Percentiles rank a stretch among this genome's conserved stretches.
Conservation (phyloP, 345 rosid species). For the Hibiscus syriacus region DNA sequence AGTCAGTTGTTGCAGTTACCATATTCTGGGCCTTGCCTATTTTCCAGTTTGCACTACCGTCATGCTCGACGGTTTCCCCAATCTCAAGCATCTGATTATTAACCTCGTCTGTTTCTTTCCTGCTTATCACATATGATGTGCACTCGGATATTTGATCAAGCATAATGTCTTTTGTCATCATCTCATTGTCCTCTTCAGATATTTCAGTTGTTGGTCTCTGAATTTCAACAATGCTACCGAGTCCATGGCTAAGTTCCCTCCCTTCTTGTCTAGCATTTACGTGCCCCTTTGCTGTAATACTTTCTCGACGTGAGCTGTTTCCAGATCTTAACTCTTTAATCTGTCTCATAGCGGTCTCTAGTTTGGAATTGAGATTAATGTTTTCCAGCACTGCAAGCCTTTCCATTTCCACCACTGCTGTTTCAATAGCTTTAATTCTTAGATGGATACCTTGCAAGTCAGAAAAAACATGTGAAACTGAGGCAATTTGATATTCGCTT, state of each 20-base stretch:
- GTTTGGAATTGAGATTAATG: conserved; percentile 42
- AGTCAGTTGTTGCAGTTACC: conserved; percentile 6
- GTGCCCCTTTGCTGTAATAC: conserved; percentile 25
- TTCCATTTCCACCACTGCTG: conserved; percentile 51
- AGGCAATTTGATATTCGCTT: conserved; percentile 20
- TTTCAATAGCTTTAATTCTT: conserved; percentile 64
- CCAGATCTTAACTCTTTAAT: conserved; percentile 41
- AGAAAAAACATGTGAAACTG: conserved; percentile 21
- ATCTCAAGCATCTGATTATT: conserved; percentile 50
- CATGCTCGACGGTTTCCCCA: conserved; percentile 40
- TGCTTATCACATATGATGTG: conserved; percentile 68
- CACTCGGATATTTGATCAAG: conserved; percentile 89
- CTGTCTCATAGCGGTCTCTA: conserved; percentile 44
- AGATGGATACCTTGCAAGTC: conserved; percentile 48
- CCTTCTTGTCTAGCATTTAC: conserved; percentile 24
- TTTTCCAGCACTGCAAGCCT: conserved; percentile 45
- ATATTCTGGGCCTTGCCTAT: conserved; percentile 33
- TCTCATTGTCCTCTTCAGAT: conserved; percentile 42
- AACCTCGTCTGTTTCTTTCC: conserved; percentile 45
- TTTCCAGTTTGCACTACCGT: conserved; percentile 38
- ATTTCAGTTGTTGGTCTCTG: conserved; percentile 45
- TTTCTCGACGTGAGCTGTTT: conserved; percentile 19
- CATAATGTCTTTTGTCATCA: conserved; percentile 84
- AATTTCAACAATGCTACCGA: conserved; percentile 22
- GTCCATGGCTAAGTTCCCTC: conserved; percentile 9